Base-by-base conservation (phyloP, 495 filamentous ascomycete species). In the Immersiella caudata region DNA sequence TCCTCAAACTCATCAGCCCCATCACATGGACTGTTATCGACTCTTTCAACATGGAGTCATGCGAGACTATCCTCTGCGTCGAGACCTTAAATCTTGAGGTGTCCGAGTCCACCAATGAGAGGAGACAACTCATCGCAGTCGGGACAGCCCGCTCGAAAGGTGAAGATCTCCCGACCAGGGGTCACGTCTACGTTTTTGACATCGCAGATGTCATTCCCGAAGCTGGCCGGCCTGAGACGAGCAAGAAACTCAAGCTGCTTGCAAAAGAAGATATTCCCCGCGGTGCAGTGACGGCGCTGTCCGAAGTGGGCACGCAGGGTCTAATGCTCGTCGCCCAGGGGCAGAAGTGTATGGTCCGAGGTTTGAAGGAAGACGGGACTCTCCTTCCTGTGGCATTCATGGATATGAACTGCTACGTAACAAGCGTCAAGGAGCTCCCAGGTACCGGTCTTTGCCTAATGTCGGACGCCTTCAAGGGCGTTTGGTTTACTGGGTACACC, bases 321-420 rank as follows among this genome's bases (percentile, higher is more conserved):
- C 91, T 97, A 66, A 84, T 98, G 79, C 87, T 97, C 49, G 90
- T 91, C 16, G 93, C 93, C 0, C 96, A 99, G 74, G 95, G 95
- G 1, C 95, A 97, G 72, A 99, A 99, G 74, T 91, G 92, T 75
- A 95, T 98, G 91, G 93, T 99, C 2, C 84, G 95, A 59, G 95
- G 95, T 46, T 83, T 99, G 0, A 97, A 97, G 73, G 95, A 98
- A 78, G 95, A 99, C 71, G 91, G 92, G 1, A 91, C 88, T 4
- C 83, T 98, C 54, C 84, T 98, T 1, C 95, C 95, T 0, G 94
- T 98, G 24, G 95, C 95, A 0, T 99, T 99, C 72, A 91, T 99
- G 88, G 95, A 99, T 72, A 93, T 97, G 89, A 94, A 91, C 80
- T 93, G 91, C 79, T 94, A 94, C 76, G 91, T 96, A 33, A 92